Conservation (phyloP, 1,139 yeast genomes). For the Sporopachydermia cereana region DNA sequence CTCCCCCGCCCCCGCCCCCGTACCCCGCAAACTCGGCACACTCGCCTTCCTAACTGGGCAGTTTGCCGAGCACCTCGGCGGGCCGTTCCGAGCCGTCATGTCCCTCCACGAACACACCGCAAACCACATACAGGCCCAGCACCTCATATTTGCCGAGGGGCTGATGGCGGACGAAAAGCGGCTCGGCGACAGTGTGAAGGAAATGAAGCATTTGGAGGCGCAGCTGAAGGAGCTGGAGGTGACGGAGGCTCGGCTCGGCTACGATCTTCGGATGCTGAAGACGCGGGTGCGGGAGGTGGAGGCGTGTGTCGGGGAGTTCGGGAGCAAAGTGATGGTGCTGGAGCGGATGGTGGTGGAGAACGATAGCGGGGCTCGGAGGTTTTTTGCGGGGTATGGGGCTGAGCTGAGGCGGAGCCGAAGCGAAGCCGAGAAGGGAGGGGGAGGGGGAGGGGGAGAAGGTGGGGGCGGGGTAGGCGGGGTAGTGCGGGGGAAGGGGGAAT, state of each 20-base stretch:
- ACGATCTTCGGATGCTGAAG: slow-evolving; percentile 63
- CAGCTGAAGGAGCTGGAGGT: slow-evolving; percentile 56
- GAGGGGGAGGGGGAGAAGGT: not conserved
- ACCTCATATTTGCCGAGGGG: not conserved
- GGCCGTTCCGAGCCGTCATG: not conserved
- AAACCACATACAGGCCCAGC: slow-evolving; percentile 3
- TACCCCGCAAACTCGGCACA: slow-evolving; percentile 19
- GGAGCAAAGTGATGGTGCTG: slow-evolving; percentile 29
- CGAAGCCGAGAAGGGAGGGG: not conserved
- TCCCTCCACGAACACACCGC: slow-evolving; percentile 2
- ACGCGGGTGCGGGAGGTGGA: slow-evolving; percentile 75
- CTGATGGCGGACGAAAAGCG: slow-evolving; percentile 2
- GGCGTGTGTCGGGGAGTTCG: slow-evolving; percentile 47
- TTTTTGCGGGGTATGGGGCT: slow-evolving; percentile 3
- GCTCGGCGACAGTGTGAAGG: slow-evolving; percentile 9
- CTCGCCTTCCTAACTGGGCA: not conserved
- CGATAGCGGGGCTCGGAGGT: not conserved
- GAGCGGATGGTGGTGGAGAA: slow-evolving; percentile 18
- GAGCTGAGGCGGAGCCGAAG: no score
- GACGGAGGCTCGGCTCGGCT: slow-evolving; percentile 63
- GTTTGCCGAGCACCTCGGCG: not conserved
- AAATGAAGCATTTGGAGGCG: slow-evolving; percentile 28
- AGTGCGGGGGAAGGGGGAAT: no score
- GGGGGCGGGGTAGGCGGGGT: not conserved
- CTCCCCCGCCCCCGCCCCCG: slow-evolving; percentile 20